phyloP scores from a whole-genome alignment of 371 early-diverging fungal species.

The Mortierella sp. region DNA sequence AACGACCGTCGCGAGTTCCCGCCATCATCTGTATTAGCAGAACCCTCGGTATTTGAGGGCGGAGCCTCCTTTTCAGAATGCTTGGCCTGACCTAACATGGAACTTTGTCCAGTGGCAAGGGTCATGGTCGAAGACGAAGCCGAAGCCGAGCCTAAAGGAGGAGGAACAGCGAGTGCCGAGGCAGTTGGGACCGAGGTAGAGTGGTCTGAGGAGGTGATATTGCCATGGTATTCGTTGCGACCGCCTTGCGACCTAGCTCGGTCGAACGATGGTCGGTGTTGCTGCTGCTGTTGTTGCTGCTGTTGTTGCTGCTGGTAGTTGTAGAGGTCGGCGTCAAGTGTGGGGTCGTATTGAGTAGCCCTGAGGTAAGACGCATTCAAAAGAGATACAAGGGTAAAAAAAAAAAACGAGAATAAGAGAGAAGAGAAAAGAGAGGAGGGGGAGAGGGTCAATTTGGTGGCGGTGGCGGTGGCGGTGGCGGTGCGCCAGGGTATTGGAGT shows the following conservation, averaged over 20 bases:
- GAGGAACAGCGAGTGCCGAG: not conserved
- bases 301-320: constrained; percentile 19
- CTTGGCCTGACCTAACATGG: not conserved
- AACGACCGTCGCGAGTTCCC: too few species aligned
- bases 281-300: not conserved
- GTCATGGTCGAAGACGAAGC: not conserved
- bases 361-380: constrained; percentile 3
- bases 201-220: not conserved
- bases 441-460: constrained; percentile 2
- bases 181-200: not conserved
- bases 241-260: too few species aligned
- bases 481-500: too few species aligned
- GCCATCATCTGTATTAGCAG: too few species aligned
- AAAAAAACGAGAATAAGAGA: too few species aligned
- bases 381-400: not conserved
- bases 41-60: too few species aligned
- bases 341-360: constrained; percentile 35
- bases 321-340: constrained; percentile 17
- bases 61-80: too few species aligned
- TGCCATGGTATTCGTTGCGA: not conserved
- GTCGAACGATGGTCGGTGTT: not conserved
- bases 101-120: not conserved
- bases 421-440: too few species aligned
- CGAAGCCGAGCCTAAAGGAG: not conserved
- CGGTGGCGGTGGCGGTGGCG: too few species aligned